These are phyloP conservation scores for Wickerhamiella slavikovae DNA, from an alignment of 805 yeast species.

Conservation along the genomic window DNA sequence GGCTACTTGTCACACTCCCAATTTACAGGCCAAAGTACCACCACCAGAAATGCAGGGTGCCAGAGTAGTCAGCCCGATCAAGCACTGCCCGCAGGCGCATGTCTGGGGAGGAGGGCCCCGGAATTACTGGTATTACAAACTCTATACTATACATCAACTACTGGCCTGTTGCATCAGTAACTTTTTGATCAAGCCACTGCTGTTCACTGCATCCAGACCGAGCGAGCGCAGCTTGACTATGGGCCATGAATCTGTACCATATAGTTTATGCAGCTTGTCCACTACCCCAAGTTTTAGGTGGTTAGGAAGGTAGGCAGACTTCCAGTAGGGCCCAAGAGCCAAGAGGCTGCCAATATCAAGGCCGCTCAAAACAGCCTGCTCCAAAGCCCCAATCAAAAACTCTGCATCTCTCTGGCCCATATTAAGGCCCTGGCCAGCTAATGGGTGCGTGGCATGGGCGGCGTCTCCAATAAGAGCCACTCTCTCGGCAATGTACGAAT, in stretches of 20 bases:
- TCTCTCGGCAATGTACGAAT: constrained; percentile 63
- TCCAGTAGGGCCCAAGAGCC: constrained; percentile 72
- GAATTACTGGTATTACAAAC: too few species aligned
- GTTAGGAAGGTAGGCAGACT: constrained; percentile 61
- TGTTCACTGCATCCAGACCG: constrained; percentile 55
- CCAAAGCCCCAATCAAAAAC: constrained; percentile 45
- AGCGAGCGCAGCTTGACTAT: constrained; percentile 52
- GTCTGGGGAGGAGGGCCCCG: too few species aligned
- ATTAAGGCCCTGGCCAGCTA: constrained; percentile 94
- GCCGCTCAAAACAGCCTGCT: constrained; percentile 53
- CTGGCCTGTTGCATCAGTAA: constrained; percentile 40
- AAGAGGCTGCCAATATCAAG: constrained; percentile 68
- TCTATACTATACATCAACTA: constrained; percentile 1
- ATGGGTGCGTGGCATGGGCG: constrained; percentile 91
- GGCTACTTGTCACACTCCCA: too few species aligned
- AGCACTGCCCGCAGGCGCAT: too few species aligned
- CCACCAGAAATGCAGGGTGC: too few species aligned
- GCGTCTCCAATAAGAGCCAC: constrained; percentile 95
- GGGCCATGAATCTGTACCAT: constrained; percentile 52
- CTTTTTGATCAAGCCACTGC: constrained; percentile 43
- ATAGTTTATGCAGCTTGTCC: constrained; percentile 78
- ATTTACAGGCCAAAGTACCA: too few species aligned
- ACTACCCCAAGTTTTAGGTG: constrained; percentile 70
- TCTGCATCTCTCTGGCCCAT: constrained; percentile 94
- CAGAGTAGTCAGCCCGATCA: too few species aligned